phyloP scores from a whole-genome alignment of 768 basidiomycete genomes.

The Hemileccinum rubropunctum region DNA sequence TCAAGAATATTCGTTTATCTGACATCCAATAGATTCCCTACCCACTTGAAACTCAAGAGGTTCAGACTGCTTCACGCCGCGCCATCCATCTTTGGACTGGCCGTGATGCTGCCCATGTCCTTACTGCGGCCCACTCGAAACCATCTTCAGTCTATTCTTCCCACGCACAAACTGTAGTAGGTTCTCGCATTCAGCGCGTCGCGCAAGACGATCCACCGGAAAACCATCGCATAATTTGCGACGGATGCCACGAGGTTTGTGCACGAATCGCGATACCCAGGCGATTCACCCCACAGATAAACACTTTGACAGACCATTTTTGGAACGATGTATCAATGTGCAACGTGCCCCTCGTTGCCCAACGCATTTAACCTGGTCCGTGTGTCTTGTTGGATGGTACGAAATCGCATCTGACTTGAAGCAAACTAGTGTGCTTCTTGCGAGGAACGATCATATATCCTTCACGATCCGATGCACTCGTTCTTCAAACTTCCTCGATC shows the following conservation, averaged over 20 bases:
- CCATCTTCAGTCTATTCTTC: constrained; percentile 59
- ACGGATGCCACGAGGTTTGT: constrained; percentile 56
- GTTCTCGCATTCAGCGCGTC: constrained; percentile 39
- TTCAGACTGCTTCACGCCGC: constrained; percentile 70
- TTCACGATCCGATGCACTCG: constrained; percentile 82
- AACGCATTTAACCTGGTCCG: constrained; percentile 69
- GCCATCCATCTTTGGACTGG: constrained; percentile 76
- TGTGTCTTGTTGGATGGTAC: not conserved
- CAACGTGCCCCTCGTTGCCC: constrained; percentile 78
- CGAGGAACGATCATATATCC: constrained; percentile 69
- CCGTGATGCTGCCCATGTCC: constrained; percentile 66
- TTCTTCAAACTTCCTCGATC: constrained; percentile 88
- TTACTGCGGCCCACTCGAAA: constrained; percentile 46
- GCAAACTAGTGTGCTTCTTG: constrained; percentile 69
- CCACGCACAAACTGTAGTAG: constrained; percentile 67
- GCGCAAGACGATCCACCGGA: constrained; percentile 31
- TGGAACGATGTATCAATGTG: constrained; percentile 86
- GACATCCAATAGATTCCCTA: constrained; percentile 67
- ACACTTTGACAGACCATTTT: constrained; percentile 53
- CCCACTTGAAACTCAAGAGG: constrained; percentile 70
- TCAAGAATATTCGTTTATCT: not conserved
- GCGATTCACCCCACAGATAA: not conserved
- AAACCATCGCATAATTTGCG: constrained; percentile 63
- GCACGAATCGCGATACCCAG: not conserved
- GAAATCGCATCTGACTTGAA: not conserved